Percentiles rank a stretch among this genome's conserved stretches.
phyloP scores from a whole-genome alignment of 345 rosid species.

The Camelina hispida region DNA sequence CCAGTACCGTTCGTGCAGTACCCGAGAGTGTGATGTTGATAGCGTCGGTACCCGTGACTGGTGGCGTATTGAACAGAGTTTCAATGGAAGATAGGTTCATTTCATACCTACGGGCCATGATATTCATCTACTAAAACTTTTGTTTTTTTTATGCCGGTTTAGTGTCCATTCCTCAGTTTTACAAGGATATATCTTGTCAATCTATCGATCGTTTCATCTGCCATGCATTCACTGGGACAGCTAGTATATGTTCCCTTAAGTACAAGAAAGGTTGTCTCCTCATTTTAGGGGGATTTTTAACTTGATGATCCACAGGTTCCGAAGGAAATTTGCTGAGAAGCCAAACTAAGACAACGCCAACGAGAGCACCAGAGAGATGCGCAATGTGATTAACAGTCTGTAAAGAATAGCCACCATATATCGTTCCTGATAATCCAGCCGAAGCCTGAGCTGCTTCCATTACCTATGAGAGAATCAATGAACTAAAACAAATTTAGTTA shows the following conservation, averaged over 20 bases:
- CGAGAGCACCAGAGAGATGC: conserved; percentile 90
- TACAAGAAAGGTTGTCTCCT: conserved; percentile 10
- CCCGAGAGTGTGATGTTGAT: no score
- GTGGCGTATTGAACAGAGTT: no score
- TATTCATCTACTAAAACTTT: no score
- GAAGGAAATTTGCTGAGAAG: conserved; percentile 77
- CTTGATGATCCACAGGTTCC: conserved; percentile 47
- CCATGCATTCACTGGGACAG: conserved; percentile 1
- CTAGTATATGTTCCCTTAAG: conserved; percentile 18
- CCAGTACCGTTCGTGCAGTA: no score
- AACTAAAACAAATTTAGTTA: conserved; percentile 3
- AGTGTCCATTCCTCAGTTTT: background rate
- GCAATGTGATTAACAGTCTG: conserved; percentile 91
- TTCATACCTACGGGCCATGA: no score
- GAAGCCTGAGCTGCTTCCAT: conserved; percentile 98
- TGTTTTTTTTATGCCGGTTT: background rate
- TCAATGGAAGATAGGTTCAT: no score
- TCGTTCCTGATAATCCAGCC: conserved; percentile 63
- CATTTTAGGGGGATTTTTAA: conserved; percentile 42
- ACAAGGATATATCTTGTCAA: background rate
- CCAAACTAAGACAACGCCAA: conserved; percentile 86
- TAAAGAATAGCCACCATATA: conserved; percentile 58
- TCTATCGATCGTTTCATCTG: conserved; percentile 1
- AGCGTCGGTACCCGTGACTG: no score
- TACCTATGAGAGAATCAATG: conserved; percentile 51